Evolutionary conservation across 179 eudicot genomes (phyloP).

Genomic region (Vitellaria paradoxa): DNA sequence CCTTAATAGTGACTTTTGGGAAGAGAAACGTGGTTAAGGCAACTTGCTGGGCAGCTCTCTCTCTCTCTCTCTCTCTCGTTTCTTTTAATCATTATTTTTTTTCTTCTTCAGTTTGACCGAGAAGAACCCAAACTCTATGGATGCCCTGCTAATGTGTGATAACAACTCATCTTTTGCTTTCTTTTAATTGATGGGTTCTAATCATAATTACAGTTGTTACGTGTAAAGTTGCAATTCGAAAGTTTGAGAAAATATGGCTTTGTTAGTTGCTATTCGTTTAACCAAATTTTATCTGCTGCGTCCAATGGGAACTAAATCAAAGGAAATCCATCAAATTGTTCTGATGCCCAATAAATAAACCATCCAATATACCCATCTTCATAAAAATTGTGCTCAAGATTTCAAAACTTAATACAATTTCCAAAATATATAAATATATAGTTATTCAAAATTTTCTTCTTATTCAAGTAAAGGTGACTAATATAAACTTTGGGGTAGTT

Average conservation of each 20-base stretch:
- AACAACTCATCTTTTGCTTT: not conserved
- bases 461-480: no score
- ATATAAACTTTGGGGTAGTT: no score
- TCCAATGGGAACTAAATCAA: slow-evolving; percentile 9
- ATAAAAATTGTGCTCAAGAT: not conserved
- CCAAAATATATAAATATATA: not conserved
- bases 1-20: slow-evolving; percentile 40
- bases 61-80: slow-evolving; percentile 13
- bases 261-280: slow-evolving; percentile 32
- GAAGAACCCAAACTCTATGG: slow-evolving; percentile 4
- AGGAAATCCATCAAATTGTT: slow-evolving; percentile 7
- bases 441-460: not conserved
- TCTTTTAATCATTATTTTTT: not conserved
- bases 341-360: slow-evolving; percentile 6
- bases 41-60: slow-evolving; percentile 36
- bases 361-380: slow-evolving; percentile 2
- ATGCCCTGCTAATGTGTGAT: not conserved
- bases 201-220: not conserved
- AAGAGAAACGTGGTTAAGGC: slow-evolving; percentile 61
- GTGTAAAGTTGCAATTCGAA: not conserved
- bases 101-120: slow-evolving; percentile 18
- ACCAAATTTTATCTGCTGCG: slow-evolving; percentile 30
- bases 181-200: not conserved
- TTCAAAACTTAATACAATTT: not conserved
- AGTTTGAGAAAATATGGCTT: slow-evolving; percentile 7